Evolutionary conservation across 768 basidiomycete genomes (phyloP).

Genomic region (Kwoniella europaea): DNA sequence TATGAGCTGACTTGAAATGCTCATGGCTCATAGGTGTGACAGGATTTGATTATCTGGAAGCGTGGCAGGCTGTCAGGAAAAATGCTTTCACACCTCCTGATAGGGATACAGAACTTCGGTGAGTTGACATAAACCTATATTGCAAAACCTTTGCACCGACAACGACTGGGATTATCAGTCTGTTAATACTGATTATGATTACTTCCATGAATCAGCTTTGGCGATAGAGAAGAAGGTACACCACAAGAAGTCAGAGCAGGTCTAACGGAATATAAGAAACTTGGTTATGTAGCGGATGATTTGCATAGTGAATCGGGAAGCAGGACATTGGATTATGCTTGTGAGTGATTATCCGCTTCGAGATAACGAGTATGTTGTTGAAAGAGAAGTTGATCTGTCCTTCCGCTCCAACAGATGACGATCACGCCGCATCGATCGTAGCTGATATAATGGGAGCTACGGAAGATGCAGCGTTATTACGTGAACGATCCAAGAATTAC

Average conservation of each 20-base stretch:
- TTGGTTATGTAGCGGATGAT: conserved; percentile 79
- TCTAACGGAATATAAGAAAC: conserved; percentile 68
- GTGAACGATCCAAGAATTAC: conserved; percentile 65
- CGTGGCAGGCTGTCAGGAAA: conserved; percentile 77
- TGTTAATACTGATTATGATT: neutral
- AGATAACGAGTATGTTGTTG: neutral
- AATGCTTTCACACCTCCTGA: conserved; percentile 66
- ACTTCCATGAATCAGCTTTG: conserved; percentile 39
- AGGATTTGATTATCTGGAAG: conserved; percentile 68
- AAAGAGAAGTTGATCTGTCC: neutral
- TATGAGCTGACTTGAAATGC: neutral
- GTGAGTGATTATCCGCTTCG: conserved; percentile 59
- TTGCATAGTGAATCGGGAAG: conserved; percentile 79
- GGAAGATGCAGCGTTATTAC: conserved; percentile 64
- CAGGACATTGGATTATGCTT: conserved; percentile 77
- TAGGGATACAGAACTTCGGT: conserved; percentile 60
- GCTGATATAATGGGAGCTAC: conserved; percentile 66
- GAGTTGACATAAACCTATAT: conserved; percentile 58
- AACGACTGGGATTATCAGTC: neutral
- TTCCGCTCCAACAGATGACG: conserved; percentile 67
- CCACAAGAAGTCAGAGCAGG: conserved; percentile 75
- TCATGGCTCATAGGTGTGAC: conserved; percentile 60
- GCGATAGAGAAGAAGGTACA: conserved; percentile 69
- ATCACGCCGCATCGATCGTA: conserved; percentile 72
- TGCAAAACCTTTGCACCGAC: no score